Evolutionary conservation across 495 filamentous ascomycete species (phyloP).

Genomic region (Tuber microsphaerosporum): DNA sequence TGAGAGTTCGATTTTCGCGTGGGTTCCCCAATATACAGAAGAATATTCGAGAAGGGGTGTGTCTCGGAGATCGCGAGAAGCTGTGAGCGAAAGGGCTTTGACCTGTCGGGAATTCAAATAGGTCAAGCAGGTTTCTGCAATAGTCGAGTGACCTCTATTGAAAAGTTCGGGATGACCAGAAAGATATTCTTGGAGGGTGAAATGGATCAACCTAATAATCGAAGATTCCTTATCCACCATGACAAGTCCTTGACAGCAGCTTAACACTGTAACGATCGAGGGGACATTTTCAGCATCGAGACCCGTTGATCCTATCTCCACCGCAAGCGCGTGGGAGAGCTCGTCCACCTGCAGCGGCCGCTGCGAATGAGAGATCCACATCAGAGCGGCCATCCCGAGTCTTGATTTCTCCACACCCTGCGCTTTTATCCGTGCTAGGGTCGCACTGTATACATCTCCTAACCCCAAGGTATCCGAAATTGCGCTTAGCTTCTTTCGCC

Average conservation of each 20-base stretch:
- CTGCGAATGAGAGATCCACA: not conserved
- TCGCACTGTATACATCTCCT: not conserved
- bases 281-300: not conserved
- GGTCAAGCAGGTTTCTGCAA: not conserved
- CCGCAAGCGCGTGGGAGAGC: not conserved
- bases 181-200: not conserved
- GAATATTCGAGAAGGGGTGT: not conserved
- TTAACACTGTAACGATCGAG: not conserved
- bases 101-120: not conserved
- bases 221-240: not conserved
- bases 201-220: not conserved
- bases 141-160: not conserved
- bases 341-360: not conserved
- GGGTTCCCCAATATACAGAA: not conserved
- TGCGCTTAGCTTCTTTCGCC: not conserved
- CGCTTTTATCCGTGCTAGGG: not conserved
- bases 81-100: not conserved
- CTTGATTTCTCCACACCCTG: not conserved
- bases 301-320: not conserved
- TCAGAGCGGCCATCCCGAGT: not conserved
- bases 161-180: not conserved
- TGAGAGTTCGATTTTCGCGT: not conserved
- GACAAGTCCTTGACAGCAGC: not conserved
- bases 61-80: not conserved
- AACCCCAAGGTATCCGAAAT: not conserved